Evolutionary conservation across 2,329 filamentous ascomycete species (phyloP), one percentile per base, ranked within the genome.

Genomic region (Aspergillus spinulosporus): DNA sequence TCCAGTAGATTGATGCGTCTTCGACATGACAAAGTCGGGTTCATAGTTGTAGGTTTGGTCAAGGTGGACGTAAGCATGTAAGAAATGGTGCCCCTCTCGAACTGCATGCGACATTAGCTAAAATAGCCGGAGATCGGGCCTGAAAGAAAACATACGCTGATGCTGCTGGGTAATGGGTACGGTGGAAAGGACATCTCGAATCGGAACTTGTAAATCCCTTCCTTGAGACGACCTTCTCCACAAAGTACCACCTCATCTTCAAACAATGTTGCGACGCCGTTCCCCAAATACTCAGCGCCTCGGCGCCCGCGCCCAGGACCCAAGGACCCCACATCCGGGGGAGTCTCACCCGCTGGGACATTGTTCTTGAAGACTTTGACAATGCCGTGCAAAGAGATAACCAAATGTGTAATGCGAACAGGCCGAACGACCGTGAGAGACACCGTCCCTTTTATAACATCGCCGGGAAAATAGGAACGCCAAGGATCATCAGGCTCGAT

Each of bases 11-110:
- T 85, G 21, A 99, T 82, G 67, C 92, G 92, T 59, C 86, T 84
- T 63, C 96, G 91, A 74, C 89, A 94, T 36, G 85, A 88, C 7
- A 87, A 82, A 2, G 88, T 92, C 2, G 93, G 88, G 11, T 88
- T 83, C 59, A 97, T 95, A 4, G 92, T 87, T 0, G 89, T 94
- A 15, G 94, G 93, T 55, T 92, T 86, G 15, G 93, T 97, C 56
- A 97, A 74, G 6, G 92, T 97, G 32, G 93, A 88, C 4, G 90
- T 93, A 65, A 97, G 84, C 77, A 93, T 86, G 75, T 97, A 99
- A 15, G 89, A 88, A 66, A 99, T 90, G 1, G 90, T 92, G 36
- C 94, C 94, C 69, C 93, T 87, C 75, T 97, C 94, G 73, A 99
- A 99, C 92, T 97, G 59, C 44, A 55, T 29, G 31, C 36, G 21